Evolutionary conservation across 768 basidiomycete species (phyloP).

Genomic region (Pulveroboletus ravenelii): DNA sequence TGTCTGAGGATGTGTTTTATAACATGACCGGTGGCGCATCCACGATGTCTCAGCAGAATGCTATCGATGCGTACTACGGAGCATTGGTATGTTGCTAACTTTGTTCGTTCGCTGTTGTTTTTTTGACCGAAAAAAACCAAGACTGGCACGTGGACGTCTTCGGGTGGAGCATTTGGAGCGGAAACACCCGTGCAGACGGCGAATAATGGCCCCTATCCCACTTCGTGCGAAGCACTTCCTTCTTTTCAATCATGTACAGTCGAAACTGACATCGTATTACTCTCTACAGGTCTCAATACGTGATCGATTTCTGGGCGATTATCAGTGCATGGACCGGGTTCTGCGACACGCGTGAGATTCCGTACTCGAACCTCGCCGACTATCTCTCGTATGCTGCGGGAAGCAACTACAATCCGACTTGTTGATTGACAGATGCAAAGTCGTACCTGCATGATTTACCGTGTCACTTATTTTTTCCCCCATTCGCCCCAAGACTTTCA

Average conservation of each 20-base stretch:
- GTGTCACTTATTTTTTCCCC: too few species aligned
- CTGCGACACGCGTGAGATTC: slow-evolving; percentile 18
- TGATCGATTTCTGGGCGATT: slow-evolving; percentile 18
- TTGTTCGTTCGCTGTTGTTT: neutral
- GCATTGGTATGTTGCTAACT: slow-evolving; percentile 10
- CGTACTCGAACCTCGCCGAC: slow-evolving; percentile 20
- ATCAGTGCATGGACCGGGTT: slow-evolving; percentile 25
- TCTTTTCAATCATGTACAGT: neutral
- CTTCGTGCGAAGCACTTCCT: neutral
- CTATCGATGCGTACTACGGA: slow-evolving; percentile 19
- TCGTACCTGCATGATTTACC: neutral
- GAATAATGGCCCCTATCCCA: slow-evolving; percentile 20
- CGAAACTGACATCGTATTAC: neutral
- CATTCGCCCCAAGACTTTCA: too few species aligned
- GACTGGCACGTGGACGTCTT: slow-evolving; percentile 13
- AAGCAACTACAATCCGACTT: slow-evolving; percentile 13
- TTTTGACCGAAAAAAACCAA: neutral
- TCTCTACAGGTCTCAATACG: slow-evolving; percentile 11
- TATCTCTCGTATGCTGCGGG: slow-evolving; percentile 21
- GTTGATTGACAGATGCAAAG: neutral
- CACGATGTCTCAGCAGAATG: slow-evolving; percentile 19
- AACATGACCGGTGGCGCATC: slow-evolving; percentile 16
- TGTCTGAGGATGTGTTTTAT: slow-evolving; percentile 18
- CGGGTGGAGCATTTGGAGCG: slow-evolving; percentile 6
- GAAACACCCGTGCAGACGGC: slow-evolving; percentile 1